Conservation (phyloP, 495 filamentous ascomycete species). For the Mycothermus thermophilus region DNA sequence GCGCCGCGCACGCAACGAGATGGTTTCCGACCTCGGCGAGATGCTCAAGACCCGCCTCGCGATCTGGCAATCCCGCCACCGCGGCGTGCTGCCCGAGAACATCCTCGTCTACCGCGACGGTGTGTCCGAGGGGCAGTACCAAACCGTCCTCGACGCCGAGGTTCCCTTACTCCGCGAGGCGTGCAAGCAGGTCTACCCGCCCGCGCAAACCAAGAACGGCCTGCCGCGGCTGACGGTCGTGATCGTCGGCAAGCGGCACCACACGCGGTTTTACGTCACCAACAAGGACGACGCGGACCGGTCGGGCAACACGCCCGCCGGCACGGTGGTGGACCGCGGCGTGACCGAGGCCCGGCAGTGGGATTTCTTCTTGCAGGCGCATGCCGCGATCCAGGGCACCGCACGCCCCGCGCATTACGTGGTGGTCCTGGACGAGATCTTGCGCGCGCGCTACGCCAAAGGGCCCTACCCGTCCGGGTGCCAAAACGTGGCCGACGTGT, state of each 20-base stretch:
- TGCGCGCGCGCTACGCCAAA: constrained; percentile 30
- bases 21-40: constrained; percentile 37
- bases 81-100: constrained; percentile 43
- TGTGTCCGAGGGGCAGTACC: constrained; percentile 76
- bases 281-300: constrained; percentile 32
- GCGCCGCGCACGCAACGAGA: constrained; percentile 40
- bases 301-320: constrained; percentile 52
- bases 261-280: constrained; percentile 68
- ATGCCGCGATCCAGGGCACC: constrained; percentile 72
- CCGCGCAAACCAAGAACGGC: no score
- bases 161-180: constrained; percentile 35
- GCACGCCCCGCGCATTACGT: constrained; percentile 69
- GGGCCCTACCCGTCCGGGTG: no score
- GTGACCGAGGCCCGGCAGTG: constrained; percentile 57
- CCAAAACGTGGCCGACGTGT: constrained; percentile 43
- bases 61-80: constrained; percentile 44
- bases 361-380: constrained; percentile 85
- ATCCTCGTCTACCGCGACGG: constrained; percentile 87
- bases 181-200: constrained; percentile 44
- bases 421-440: constrained; percentile 63
- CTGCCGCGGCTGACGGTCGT: constrained; percentile 48
- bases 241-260: constrained; percentile 77
- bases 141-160: constrained; percentile 42
- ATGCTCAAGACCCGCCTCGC: constrained; percentile 46
- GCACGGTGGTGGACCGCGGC: constrained; percentile 77